phyloP scores from a whole-genome alignment of 371 early-diverging fungal species.

The Capillidium rhysosporum region DNA sequence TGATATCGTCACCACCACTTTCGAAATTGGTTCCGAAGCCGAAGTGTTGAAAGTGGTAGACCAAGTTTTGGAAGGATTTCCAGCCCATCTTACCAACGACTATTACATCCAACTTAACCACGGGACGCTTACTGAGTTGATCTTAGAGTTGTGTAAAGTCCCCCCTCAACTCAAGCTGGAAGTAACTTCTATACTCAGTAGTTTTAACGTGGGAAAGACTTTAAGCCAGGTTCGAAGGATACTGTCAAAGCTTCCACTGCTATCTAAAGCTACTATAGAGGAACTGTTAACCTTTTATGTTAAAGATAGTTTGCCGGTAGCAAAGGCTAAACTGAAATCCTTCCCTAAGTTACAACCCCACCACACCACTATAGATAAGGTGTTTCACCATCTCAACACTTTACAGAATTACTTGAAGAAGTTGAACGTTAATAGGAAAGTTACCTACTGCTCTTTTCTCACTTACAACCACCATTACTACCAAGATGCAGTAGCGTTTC shows the following conservation, averaged over 20 bases:
- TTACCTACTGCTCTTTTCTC: conserved; percentile 37
- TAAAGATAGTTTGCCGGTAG: conserved; percentile 26
- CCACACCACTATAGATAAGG: conserved; percentile 22
- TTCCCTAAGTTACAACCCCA: conserved; percentile 26
- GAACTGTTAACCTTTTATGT: conserved; percentile 40
- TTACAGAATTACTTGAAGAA: conserved; percentile 23
- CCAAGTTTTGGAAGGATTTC: conserved; percentile 56
- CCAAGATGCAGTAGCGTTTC: conserved; percentile 50
- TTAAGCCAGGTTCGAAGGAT: conserved; percentile 39
- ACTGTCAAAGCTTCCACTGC: conserved; percentile 24
- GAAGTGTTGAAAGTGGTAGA: conserved; percentile 73
- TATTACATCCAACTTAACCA: conserved; percentile 35
- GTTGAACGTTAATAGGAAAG: conserved; percentile 38
- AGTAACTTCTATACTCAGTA: conserved; percentile 29
- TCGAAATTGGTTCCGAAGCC: conserved; percentile 65
- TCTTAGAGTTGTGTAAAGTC: conserved; percentile 37
- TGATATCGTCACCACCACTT: conserved; percentile 57
- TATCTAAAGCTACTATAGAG: conserved; percentile 36
- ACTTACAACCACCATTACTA: conserved; percentile 58
- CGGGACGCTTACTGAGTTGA: conserved; percentile 32
- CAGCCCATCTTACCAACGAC: conserved; percentile 39
- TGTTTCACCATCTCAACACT: conserved; percentile 22
- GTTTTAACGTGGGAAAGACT: conserved; percentile 28
- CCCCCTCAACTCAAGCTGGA: conserved; percentile 29
- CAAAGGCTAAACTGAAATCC: conserved; percentile 27